Evolutionary conservation across 495 filamentous ascomycete genomes (phyloP).

Genomic region (Pyrenula aspistea): DNA sequence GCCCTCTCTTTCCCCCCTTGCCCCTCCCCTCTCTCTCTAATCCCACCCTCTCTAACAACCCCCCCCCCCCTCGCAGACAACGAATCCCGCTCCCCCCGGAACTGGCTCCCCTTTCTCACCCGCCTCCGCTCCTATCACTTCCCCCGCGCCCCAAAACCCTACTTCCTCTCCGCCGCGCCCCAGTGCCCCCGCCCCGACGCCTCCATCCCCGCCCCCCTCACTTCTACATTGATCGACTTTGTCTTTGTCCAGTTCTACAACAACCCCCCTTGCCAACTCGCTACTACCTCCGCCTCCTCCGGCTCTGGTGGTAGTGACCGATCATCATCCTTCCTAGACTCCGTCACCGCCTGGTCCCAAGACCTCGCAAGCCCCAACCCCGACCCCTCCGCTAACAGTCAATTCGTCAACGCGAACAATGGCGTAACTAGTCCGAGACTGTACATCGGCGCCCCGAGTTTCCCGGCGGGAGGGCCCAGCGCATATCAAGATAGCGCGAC

Average conservation of each 20-base stretch:
- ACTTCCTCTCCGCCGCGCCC: conserved; percentile 46
- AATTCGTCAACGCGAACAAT: background rate
- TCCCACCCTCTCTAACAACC: background rate
- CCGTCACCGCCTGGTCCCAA: background rate
- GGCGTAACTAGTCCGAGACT: background rate
- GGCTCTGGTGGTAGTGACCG: no score
- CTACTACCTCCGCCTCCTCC: no score
- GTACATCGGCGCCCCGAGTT: background rate
- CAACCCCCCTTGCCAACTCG: conserved; percentile 17
- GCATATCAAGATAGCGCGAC: conserved; percentile 2
- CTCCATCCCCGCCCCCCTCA: conserved; percentile 31
- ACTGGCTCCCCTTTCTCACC: conserved; percentile 31
- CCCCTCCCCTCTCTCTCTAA: background rate
- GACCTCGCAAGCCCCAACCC: background rate
- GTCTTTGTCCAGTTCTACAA: conserved; percentile 38
- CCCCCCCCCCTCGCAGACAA: conserved; percentile 11
- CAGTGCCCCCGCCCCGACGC: conserved; percentile 44
- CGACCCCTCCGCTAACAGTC: background rate
- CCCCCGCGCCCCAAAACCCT: conserved; percentile 22
- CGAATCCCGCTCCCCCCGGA: conserved; percentile 14
- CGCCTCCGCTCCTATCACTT: conserved; percentile 35
- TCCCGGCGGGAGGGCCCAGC: background rate
- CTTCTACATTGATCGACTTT: conserved; percentile 20
- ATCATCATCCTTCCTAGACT: background rate
- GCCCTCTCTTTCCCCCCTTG: background rate